Percentiles rank a stretch among this genome's conserved stretches.
These are phyloP conservation scores for Syzygium aqueum DNA, from an alignment of 345 rosid species.

Conservation along the genomic window DNA sequence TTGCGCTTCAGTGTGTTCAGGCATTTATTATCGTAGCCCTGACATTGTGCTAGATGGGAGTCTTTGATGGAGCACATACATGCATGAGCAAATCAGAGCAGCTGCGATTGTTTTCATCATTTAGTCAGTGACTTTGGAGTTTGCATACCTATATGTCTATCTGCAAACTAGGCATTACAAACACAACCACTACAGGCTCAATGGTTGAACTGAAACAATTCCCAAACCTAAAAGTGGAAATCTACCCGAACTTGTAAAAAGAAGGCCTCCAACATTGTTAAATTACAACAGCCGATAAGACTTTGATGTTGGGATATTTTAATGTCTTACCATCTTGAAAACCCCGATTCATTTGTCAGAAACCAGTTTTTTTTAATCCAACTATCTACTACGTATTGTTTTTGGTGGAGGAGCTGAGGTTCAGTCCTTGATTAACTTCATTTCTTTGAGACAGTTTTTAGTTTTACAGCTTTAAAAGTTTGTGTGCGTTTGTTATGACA, in stretches of 20 bases:
- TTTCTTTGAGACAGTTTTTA: not conserved
- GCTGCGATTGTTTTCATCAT: not conserved
- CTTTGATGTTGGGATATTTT: not conserved
- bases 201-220: not conserved
- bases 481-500: not conserved
- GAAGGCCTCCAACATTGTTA: not conserved
- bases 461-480: not conserved
- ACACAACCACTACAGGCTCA: not conserved
- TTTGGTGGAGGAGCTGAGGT: not conserved
- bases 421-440: not conserved
- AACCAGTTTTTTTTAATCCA: not conserved
- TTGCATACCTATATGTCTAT: not conserved
- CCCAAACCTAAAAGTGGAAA: not conserved
- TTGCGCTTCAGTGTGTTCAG: not conserved
- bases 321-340: not conserved
- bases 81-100: not conserved
- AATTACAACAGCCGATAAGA: not conserved
- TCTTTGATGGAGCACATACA: not conserved
- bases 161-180: not conserved
- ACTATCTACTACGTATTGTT: not conserved
- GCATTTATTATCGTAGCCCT: not conserved
- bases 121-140: not conserved
- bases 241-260: not conserved
- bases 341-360: not conserved
- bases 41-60: not conserved